Percentiles rank a stretch among this genome's conserved stretches.
Conservation (phyloP, 768 basidiomycete genomes). For the Leccinum rimulosum region DNA sequence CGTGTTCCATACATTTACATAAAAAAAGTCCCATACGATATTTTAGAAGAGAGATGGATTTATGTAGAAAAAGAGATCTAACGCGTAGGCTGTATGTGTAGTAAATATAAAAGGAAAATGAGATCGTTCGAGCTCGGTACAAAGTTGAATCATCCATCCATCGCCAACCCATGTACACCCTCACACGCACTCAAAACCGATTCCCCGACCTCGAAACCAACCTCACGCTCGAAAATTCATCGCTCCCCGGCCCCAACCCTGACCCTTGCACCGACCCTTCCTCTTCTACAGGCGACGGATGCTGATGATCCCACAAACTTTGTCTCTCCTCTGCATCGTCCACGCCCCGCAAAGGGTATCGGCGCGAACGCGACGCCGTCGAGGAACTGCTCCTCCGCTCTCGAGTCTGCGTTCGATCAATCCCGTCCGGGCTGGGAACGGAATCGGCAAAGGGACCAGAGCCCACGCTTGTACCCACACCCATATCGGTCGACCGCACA, state of each 20-base stretch:
- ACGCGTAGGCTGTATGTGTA: too few species aligned
- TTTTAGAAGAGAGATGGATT: too few species aligned
- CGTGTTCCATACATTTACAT: too few species aligned
- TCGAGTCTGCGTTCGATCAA: slow-evolving; percentile 19
- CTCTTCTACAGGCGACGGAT: slow-evolving; percentile 28
- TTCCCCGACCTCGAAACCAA: background rate
- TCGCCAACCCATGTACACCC: background rate
- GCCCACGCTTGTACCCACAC: background rate
- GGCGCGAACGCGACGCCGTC: slow-evolving; percentile 45
- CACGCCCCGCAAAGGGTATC: slow-evolving; percentile 39
- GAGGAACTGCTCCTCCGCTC: slow-evolving; percentile 35
- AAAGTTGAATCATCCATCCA: background rate
- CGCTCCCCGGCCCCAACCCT: background rate
- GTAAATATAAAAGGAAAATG: too few species aligned
- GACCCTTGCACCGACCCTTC: background rate
- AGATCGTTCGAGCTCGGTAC: background rate
- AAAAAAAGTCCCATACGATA: too few species aligned
- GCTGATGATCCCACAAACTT: slow-evolving; percentile 47
- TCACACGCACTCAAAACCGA: background rate
- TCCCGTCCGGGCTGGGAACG: background rate
- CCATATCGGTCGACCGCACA: background rate
- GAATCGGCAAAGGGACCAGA: background rate
- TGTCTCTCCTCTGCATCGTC: slow-evolving; percentile 64
- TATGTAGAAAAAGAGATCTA: too few species aligned
- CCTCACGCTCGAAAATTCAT: background rate